Conservation (phyloP, 257 asterid genomes). For the Gardenia jasminoides region DNA sequence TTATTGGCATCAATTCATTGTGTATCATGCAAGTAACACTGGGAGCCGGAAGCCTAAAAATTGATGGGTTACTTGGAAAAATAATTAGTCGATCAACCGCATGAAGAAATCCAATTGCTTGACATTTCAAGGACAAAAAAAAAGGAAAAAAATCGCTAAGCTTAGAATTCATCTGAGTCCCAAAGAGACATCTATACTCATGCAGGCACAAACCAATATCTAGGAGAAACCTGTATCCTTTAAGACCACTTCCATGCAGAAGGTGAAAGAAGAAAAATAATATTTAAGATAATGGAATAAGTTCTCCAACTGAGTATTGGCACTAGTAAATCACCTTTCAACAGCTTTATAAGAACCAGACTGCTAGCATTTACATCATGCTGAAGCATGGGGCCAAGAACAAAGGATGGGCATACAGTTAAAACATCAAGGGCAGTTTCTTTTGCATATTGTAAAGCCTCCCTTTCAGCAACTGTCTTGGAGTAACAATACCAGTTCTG, state of each 20-base stretch:
- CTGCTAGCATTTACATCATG: constrained; percentile 58
- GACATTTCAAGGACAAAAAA: too few species aligned
- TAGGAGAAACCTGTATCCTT: not conserved
- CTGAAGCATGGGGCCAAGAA: constrained; percentile 75
- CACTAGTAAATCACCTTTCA: constrained; percentile 51
- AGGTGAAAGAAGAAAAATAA: not conserved
- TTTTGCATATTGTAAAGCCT: constrained; percentile 64
- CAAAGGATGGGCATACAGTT: constrained; percentile 55
- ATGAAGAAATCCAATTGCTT: not conserved
- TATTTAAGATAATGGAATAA: not conserved
- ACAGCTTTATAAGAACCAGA: constrained; percentile 46
- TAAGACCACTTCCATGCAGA: not conserved
- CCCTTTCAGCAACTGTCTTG: constrained; percentile 70
- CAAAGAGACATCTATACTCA: not conserved
- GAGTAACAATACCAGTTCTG: constrained; percentile 86
- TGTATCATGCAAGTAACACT: too few species aligned
- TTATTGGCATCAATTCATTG: too few species aligned
- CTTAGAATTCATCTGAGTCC: not conserved
- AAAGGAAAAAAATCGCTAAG: not conserved
- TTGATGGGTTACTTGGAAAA: too few species aligned
- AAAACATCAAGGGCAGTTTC: constrained; percentile 51
- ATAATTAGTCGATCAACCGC: not conserved
- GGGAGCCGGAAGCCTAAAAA: too few species aligned
- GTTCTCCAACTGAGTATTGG: not conserved
- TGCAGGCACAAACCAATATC: not conserved